Evolutionary conservation across 2,329 filamentous ascomycete species (phyloP), one percentile per base, ranked within the genome.

Genomic region (Sporothrix mexicana): DNA sequence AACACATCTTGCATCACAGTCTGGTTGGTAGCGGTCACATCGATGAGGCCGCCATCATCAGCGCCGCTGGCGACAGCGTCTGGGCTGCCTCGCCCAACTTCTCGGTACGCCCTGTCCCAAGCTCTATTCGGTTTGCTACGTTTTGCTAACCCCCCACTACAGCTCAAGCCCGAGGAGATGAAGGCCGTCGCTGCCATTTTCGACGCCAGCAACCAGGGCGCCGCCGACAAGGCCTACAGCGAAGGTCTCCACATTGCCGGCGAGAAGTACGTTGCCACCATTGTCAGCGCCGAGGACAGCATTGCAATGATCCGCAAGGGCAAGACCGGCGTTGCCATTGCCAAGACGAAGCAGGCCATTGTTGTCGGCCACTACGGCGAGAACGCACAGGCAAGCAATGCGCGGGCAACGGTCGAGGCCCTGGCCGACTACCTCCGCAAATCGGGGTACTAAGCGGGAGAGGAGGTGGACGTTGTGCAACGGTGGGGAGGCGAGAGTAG

Each of bases 311-410:
- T 73, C 47, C 74, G 75, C 55, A 74, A 76, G 72, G 94, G 93
- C 78, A 93, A 91, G 81, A 89, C 91, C 80, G 96, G 96, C 77
- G 84, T 97, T 79, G 87, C 92, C 80, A 89, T 96, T 78, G 91
- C 91, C 83, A 97, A 97, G 87, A 97, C 95, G 79, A 91, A 88
- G 79, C 92, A 97, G 84, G 93, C 94, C 77, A 91, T 98, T 81
- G 89, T 99, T 80, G 84, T 99, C 81, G 92, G 90, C 77, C 94
- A 97, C 86, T 94, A 98, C 87, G 87, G 86, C 77, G 93, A 97
- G 82, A 81, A 82, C 75, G 85, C 91, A 77, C 87, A 92, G 81
- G 93, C 92, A 70, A 91, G 93, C 80, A 91, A 92, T 81, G 91
- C 93, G 75, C 91, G 91, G 78, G 88, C 88, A 81, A 93, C 92